These are phyloP conservation scores for Arabidopsis arenosa DNA, from an alignment of 345 rosid genomes.

Conservation along the genomic window DNA sequence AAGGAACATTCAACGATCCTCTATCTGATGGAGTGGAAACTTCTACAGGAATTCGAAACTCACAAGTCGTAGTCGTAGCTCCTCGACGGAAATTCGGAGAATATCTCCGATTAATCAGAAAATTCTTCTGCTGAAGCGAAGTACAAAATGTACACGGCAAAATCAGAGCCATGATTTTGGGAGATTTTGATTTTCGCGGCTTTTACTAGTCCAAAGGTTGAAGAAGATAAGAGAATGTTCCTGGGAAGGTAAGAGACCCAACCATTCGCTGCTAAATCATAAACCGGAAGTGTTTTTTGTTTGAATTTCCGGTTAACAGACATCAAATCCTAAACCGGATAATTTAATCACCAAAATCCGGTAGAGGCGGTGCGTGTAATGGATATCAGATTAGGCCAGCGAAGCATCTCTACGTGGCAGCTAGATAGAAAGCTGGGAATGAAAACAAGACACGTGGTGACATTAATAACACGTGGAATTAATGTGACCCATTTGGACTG, in stretches of 20 bases:
- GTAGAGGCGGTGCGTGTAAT: neutral
- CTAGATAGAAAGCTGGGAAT: neutral
- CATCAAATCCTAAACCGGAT: neutral
- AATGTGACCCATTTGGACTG: neutral
- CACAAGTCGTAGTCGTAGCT: constrained; percentile 45
- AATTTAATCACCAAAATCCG: neutral
- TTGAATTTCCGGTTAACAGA: neutral
- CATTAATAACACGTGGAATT: neutral
- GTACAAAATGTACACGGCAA: constrained; percentile 46
- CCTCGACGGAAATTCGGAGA: constrained; percentile 43
- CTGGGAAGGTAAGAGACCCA: neutral
- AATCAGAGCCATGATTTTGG: constrained; percentile 54
- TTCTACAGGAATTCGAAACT: constrained; percentile 57
- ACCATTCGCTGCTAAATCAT: neutral
- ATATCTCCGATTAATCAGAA: constrained; percentile 23
- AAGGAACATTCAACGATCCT: constrained; percentile 52
- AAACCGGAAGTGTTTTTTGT: constrained; percentile 20
- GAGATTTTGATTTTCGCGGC: constrained; percentile 41
- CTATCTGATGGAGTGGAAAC: constrained; percentile 42
- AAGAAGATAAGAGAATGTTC: constrained; percentile 31
- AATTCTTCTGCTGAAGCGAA: constrained; percentile 35
- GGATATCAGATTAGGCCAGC: neutral
- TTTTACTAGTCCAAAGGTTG: constrained; percentile 34
- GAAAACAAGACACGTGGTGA: neutral
- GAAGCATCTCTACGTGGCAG: constrained; percentile 26